A percentile compares a stretch with the other conserved stretches of the same genome.
These are phyloP conservation scores for Brettanomyces custersianus DNA, from an alignment of 805 yeast genomes.

Conservation along the genomic window DNA sequence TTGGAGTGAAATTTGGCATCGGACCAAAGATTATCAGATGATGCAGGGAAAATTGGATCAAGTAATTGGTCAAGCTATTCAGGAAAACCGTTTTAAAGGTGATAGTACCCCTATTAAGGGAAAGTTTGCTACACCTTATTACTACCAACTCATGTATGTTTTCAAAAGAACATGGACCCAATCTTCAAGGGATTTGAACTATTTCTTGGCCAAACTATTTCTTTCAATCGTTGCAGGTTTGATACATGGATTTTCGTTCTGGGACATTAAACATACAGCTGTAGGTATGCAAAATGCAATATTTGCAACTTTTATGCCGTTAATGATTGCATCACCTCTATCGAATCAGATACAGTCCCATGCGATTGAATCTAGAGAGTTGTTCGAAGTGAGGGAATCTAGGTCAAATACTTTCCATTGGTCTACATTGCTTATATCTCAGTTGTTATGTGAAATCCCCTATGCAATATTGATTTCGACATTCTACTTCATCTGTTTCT, in stretches of 20 bases:
- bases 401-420: slow-evolving; percentile 69
- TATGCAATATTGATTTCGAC: slow-evolving; percentile 43
- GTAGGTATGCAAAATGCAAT: slow-evolving; percentile 53
- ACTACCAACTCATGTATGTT: slow-evolving; percentile 27
- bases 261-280: slow-evolving; percentile 41
- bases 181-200: slow-evolving; percentile 41
- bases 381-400: slow-evolving; percentile 64
- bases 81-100: no score
- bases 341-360: slow-evolving; percentile 58
- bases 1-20: slow-evolving; percentile 58
- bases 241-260: slow-evolving; percentile 49
- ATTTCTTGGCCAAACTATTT: slow-evolving; percentile 40
- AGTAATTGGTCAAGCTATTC: slow-evolving; percentile 9
- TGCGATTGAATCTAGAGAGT: slow-evolving; percentile 51
- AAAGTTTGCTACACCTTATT: slow-evolving; percentile 38
- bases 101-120: no score
- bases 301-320: slow-evolving; percentile 44
- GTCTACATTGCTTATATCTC: slow-evolving; percentile 48
- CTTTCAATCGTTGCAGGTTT: slow-evolving; percentile 32
- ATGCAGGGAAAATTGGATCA: slow-evolving; percentile 23
- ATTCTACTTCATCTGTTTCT: slow-evolving; percentile 33
- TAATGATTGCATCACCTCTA: slow-evolving; percentile 48
- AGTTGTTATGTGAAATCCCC: slow-evolving; percentile 51
- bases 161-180: slow-evolving; percentile 30
- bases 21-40: slow-evolving; percentile 19